Evolutionary conservation across 441 rosid genomes (phyloP).

Genomic region (Adansonia madagascariensis): DNA sequence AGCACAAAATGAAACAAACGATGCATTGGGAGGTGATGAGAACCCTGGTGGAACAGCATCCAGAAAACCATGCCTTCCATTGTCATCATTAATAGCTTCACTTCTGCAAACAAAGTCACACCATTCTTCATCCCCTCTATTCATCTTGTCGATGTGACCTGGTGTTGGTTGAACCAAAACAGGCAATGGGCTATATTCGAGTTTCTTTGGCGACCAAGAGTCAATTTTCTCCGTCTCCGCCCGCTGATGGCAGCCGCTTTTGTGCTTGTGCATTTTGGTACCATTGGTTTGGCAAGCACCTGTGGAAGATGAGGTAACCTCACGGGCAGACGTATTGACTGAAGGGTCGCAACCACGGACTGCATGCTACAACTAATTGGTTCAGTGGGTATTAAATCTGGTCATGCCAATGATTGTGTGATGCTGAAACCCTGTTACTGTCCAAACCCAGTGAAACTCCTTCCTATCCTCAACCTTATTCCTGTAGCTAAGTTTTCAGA

Average conservation of each 20-base stretch:
- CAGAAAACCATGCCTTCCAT: conserved; percentile 40
- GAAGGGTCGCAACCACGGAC: conserved; percentile 46
- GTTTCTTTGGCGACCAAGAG: conserved; percentile 30
- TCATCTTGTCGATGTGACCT: conserved; percentile 31
- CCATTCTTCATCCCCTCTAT: conserved; percentile 33
- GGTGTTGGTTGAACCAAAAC: conserved; percentile 21
- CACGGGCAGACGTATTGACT: conserved; percentile 40
- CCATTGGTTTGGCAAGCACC: conserved; percentile 41
- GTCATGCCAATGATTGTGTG: conserved; percentile 54
- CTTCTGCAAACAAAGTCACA: conserved; percentile 31
- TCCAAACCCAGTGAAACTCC: conserved; percentile 45
- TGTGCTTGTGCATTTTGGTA: conserved; percentile 69
- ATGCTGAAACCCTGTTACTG: conserved; percentile 48
- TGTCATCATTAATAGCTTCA: conserved; percentile 34
- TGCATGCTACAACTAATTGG: conserved; percentile 40
- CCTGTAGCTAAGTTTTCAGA: conserved; percentile 54
- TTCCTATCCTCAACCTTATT: conserved; percentile 68
- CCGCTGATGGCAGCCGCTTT: conserved; percentile 97
- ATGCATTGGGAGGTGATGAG: conserved; percentile 48
- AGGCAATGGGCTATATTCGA: conserved; percentile 26
- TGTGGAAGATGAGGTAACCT: conserved; percentile 43
- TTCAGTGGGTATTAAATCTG: conserved; percentile 56
- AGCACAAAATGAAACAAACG: conserved; percentile 40
- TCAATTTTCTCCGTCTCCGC: conserved; percentile 43
- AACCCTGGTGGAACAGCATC: conserved; percentile 88